A percentile compares a stretch with the other conserved stretches of the same genome.
These are phyloP conservation scores for Raphanus sativus DNA, from an alignment of 345 rosid genomes.

Conservation along the genomic window DNA sequence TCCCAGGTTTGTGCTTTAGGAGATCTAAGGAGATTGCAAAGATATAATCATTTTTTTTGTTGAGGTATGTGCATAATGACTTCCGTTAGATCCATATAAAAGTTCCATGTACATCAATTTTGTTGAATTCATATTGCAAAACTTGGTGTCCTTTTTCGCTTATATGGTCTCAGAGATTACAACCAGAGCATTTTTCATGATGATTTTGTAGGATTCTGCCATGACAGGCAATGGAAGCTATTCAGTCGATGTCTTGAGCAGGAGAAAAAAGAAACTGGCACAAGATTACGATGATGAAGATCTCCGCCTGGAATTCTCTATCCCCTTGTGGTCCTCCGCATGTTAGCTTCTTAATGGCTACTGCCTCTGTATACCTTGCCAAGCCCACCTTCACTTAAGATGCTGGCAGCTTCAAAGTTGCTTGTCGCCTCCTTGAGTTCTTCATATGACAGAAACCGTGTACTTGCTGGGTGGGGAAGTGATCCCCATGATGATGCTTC, in stretches of 20 bases:
- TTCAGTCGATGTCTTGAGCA: neutral
- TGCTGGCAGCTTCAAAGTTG: conserved; percentile 72
- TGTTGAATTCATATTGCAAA: too few relatives aligned
- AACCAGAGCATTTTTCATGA: neutral
- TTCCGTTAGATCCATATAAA: too few relatives aligned
- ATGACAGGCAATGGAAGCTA: neutral
- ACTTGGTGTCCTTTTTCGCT: too few relatives aligned
- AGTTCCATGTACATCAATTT: too few relatives aligned
- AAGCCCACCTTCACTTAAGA: conserved; percentile 98
- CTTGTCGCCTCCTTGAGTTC: too few relatives aligned
- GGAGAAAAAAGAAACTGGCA: neutral
- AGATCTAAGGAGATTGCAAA: neutral
- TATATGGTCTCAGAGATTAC: neutral
- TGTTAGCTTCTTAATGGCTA: conserved; percentile 92
- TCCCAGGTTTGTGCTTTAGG: neutral
- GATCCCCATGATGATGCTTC: conserved; percentile 58
- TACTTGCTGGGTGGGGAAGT: conserved; percentile 82
- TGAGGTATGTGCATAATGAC: too few relatives aligned
- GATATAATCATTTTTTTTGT: too few relatives aligned
- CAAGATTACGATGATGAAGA: too few relatives aligned
- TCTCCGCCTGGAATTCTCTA: conserved; percentile 61
- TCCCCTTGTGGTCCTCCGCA: conserved; percentile 95
- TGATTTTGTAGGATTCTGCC: neutral
- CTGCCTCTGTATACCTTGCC: conserved; percentile 97
- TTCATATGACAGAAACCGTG: too few relatives aligned